Evolutionary conservation across 768 basidiomycete genomes (phyloP).

Genomic region (Daedaleopsis sinensis): DNA sequence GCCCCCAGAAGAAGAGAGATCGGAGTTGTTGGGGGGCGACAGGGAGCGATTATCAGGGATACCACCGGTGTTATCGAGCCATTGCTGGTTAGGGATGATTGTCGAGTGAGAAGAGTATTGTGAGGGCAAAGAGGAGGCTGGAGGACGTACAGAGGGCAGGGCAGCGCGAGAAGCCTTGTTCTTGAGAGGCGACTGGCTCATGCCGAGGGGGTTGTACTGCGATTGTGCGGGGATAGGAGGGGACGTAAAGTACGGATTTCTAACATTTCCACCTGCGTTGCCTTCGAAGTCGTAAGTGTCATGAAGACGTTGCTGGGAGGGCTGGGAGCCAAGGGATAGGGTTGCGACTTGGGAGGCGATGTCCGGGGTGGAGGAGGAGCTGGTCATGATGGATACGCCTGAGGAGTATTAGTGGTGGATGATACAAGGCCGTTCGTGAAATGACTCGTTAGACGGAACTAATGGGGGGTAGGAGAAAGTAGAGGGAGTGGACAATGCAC

Average conservation of each 20-base stretch:
- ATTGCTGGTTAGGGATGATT: slow-evolving; percentile 60
- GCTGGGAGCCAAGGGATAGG: slow-evolving; percentile 66
- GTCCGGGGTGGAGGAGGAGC: slow-evolving; percentile 71
- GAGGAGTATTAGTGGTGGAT: slow-evolving; percentile 14
- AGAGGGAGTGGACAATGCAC: slow-evolving; percentile 24
- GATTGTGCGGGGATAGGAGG: slow-evolving; percentile 58
- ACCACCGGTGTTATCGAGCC: slow-evolving; percentile 66
- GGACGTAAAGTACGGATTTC: slow-evolving; percentile 68
- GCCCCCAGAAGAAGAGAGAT: slow-evolving; percentile 86
- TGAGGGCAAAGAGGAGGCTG: slow-evolving; percentile 7
- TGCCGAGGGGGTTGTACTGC: slow-evolving; percentile 51
- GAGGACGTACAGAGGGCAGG: slow-evolving; percentile 68
- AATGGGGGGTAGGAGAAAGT: slow-evolving; percentile 22
- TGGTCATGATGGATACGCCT: slow-evolving; percentile 61
- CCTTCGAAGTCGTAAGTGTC: slow-evolving; percentile 86
- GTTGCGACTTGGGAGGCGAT: slow-evolving; percentile 52
- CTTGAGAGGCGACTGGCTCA: slow-evolving; percentile 75
- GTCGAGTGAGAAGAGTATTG: slow-evolving; percentile 20
- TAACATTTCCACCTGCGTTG: slow-evolving; percentile 47
- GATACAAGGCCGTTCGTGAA: slow-evolving; percentile 27
- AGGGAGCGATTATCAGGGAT: slow-evolving; percentile 75
- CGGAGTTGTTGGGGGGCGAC: slow-evolving; percentile 85
- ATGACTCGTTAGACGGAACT: slow-evolving; percentile 27
- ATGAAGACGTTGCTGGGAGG: slow-evolving; percentile 78
- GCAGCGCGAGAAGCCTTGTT: slow-evolving; percentile 70